Evolutionary conservation across 2,329 filamentous ascomycete genomes (phyloP), one percentile per base, ranked within the genome.

Genomic region (Stagonosporopsis cucurbitacearum): DNA sequence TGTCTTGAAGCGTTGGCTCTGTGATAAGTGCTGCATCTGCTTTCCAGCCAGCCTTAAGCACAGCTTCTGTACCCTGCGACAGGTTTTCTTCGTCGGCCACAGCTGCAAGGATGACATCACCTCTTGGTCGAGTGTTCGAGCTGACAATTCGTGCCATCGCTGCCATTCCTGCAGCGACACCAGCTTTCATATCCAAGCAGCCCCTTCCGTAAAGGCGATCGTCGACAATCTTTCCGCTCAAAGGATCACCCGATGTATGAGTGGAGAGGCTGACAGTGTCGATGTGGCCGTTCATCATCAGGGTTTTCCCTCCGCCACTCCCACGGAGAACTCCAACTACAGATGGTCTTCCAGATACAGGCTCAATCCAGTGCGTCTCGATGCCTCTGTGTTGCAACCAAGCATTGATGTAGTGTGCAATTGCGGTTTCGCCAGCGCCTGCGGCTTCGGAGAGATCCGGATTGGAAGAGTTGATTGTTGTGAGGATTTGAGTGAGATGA

Each of bases 241-340:
- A 63, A 0, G 81, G 73, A 35, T 83, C 75, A 2, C 69, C 73
- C 1, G 51, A 54, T 1, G 79, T 77, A 52, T 84, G 83, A 2
- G 80, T 80, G 5, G 72, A 62, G 0, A 80, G 60, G 6, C 77
- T 83, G 5, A 84, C 82, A 0, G 82, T 84, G 49, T 85, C 82
- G 1, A 80, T 75, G 54, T 84, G 82, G 0, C 82, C 81, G 22
- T 84, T 84, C 36, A 84, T 69, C 78, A 84, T 82, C 5, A 84
- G 63, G 1, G 70, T 79, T 53, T 79, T 79, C 5, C 81, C 82
- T 0, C 72, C 76, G 0, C 81, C 81, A 0, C 68, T 72, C 2
- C 83, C 82, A 3, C 77, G 76, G 1, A 78, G 70, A 1, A 83
- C 69, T 0, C 80, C 82, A 2, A 85, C 72, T 0, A 85, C 72